Evolutionary conservation across 2,329 filamentous ascomycete species (phyloP).

Genomic region (Aspergillus ochraceus): DNA sequence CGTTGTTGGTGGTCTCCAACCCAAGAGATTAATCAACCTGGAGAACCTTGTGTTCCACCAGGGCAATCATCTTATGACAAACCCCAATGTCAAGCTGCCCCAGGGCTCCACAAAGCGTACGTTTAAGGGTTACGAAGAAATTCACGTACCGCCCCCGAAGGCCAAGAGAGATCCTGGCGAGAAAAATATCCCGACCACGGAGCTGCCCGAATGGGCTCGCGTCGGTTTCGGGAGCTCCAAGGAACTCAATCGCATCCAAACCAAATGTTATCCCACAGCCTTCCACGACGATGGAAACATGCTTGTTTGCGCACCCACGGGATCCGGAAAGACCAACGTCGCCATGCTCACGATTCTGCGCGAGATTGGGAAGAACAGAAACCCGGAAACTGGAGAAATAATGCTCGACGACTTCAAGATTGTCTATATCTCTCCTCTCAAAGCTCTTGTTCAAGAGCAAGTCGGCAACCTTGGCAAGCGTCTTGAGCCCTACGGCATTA

Average conservation of each 20-base stretch:
- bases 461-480: conserved; percentile 96
- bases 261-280: conserved; percentile 85
- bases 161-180: conserved; percentile 79
- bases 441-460: conserved; percentile 95
- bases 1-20: conserved; percentile 79
- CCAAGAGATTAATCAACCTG: conserved; percentile 83
- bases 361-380: conserved; percentile 92
- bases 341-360: conserved; percentile 95
- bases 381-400: conserved; percentile 86
- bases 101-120: conserved; percentile 93
- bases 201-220: conserved; percentile 90
- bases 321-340: conserved; percentile 97
- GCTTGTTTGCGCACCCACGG: conserved; percentile 95
- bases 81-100: conserved; percentile 88
- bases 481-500: conserved; percentile 85
- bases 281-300: conserved; percentile 96
- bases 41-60: conserved; percentile 97
- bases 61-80: conserved; percentile 99
- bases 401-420: conserved; percentile 98
- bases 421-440: conserved; percentile 93
- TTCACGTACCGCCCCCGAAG: conserved; percentile 92
- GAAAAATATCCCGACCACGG: conserved; percentile 76
- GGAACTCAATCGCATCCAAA: conserved; percentile 92
- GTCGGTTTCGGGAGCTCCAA: conserved; percentile 81
- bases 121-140: conserved; percentile 98